Evolutionary conservation across 139 green algal genomes (phyloP), one percentile per base, ranked within the genome.

Genomic region (Astrephomene gubernaculifera): DNA sequence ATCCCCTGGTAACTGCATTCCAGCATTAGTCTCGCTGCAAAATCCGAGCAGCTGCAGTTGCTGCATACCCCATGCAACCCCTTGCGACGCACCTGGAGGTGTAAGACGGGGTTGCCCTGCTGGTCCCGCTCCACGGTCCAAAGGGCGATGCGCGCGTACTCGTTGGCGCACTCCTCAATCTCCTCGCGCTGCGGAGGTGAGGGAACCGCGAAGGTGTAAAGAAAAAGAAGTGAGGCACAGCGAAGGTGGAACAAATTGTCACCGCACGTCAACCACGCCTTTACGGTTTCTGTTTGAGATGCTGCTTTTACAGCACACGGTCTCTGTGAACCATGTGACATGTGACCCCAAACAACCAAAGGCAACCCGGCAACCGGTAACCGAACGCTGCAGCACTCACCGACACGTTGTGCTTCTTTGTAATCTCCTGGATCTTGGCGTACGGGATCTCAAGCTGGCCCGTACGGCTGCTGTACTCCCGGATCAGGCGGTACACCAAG

Each of bases 141-240:
- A 60, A 97, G 90, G 9, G 91, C 92, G 33, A 97, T 88, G 12
- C 87, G 85, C 2, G 39, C 89, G 67, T 97, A 97, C 83, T 96
- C 94, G 35, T 93, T 86, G 29, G 96, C 70, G 73, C 92, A 96
- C 73, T 90, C 54, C 52, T 84, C 53, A 31, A 96, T 92, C 54
- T 93, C 73, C 57, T 93, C 91, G 63, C 82, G 83, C 88, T 93
- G 87, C 74, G 45, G 43, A 21, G 14, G 17, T 12, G 17, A 12
- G 17, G 49, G 17, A 57, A 57, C 49, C 14, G 12, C 14, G 49
- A 17, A 57, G 49, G 49, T 31, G 57, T n/a, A n/a, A n/a, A n/a
- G n/a, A n/a, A n/a, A n/a, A n/a, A n/a, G n/a, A n/a, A n/a, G n/a
- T n/a, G n/a, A n/a, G n/a, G n/a, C n/a, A n/a, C n/a, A n/a, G n/a